Evolutionary conservation across 2,329 filamentous ascomycete genomes (phyloP).

Genomic region (Scedosporium minutisporum): DNA sequence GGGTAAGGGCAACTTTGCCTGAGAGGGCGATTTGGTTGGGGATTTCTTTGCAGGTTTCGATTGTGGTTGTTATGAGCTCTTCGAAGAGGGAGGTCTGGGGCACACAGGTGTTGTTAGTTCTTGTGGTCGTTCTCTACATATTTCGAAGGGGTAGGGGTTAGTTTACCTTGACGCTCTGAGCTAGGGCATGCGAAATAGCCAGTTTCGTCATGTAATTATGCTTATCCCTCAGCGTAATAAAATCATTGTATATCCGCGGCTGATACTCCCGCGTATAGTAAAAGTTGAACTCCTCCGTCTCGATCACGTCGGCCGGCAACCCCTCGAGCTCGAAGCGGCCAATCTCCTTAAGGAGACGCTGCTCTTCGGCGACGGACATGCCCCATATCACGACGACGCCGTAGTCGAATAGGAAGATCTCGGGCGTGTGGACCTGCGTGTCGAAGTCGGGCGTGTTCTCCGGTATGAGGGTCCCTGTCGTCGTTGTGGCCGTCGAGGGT

Average conservation of each 20-base stretch:
- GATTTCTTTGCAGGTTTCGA: slow-evolving; percentile 86
- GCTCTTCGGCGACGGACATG: slow-evolving; percentile 85
- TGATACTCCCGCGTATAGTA: slow-evolving; percentile 98
- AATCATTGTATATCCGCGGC: slow-evolving; percentile 98
- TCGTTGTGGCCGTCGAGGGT: neutral
- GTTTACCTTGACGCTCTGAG: slow-evolving; percentile 81
- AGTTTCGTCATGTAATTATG: slow-evolving; percentile 97
- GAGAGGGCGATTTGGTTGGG: slow-evolving; percentile 87
- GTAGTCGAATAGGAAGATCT: slow-evolving; percentile 94
- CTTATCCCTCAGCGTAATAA: slow-evolving; percentile 89
- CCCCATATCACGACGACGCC: slow-evolving; percentile 98
- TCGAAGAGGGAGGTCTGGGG: slow-evolving; percentile 82
- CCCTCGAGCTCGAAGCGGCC: slow-evolving; percentile 91
- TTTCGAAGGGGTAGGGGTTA: neutral
- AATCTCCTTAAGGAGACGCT: slow-evolving; percentile 85
- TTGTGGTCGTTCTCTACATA: no score
- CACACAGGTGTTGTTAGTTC: neutral
- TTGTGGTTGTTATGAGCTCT: slow-evolving; percentile 86
- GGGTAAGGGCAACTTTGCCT: slow-evolving; percentile 80
- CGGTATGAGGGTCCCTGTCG: slow-evolving; percentile 17
- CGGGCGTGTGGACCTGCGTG: slow-evolving; percentile 79
- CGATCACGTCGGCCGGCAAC: slow-evolving; percentile 75
- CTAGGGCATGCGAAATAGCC: slow-evolving; percentile 88
- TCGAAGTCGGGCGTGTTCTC: slow-evolving; percentile 63
- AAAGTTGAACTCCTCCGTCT: slow-evolving; percentile 98